Evolutionary conservation across 257 asterid genomes (phyloP).

Genomic region (Solanum bulbocastanum): DNA sequence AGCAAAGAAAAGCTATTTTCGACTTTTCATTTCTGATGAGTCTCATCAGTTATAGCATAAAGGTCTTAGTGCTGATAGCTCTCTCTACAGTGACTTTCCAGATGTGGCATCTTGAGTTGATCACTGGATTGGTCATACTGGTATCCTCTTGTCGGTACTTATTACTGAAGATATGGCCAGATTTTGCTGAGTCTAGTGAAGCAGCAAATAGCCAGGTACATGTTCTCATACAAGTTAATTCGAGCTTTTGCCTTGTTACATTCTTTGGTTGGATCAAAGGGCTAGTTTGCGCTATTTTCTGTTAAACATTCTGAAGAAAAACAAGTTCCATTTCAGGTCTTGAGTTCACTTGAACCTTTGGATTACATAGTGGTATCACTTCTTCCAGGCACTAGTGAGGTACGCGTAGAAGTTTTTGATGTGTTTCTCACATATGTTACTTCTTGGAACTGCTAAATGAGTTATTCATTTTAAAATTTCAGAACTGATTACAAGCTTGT

Average conservation of each 20-base stretch:
- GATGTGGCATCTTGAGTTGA: constrained; percentile 65
- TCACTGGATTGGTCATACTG: constrained; percentile 55
- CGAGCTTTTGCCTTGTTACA: not conserved
- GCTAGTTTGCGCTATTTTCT: not conserved
- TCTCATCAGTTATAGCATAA: not conserved
- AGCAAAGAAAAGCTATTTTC: not conserved
- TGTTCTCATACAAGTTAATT: not conserved
- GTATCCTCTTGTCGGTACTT: constrained; percentile 68
- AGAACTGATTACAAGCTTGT: not conserved
- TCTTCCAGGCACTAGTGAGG: constrained; percentile 87
- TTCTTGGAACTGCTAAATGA: not conserved
- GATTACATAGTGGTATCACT: constrained; percentile 75
- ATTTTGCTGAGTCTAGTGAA: constrained; percentile 75
- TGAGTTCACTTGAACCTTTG: constrained; percentile 64
- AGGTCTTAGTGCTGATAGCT: not conserved
- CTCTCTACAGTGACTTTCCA: constrained; percentile 53
- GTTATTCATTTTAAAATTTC: not conserved
- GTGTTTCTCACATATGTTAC: not conserved
- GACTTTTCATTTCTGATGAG: not conserved
- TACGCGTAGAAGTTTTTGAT: not conserved
- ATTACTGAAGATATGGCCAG: constrained; percentile 66
- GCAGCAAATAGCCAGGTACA: constrained; percentile 76
- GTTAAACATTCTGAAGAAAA: not conserved
- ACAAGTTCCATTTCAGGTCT: constrained; percentile 38
- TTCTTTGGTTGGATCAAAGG: not conserved